These are phyloP conservation scores for Entophlyctis helioformis DNA, from an alignment of 192 early-diverging fungal species.

Conservation along the genomic window DNA sequence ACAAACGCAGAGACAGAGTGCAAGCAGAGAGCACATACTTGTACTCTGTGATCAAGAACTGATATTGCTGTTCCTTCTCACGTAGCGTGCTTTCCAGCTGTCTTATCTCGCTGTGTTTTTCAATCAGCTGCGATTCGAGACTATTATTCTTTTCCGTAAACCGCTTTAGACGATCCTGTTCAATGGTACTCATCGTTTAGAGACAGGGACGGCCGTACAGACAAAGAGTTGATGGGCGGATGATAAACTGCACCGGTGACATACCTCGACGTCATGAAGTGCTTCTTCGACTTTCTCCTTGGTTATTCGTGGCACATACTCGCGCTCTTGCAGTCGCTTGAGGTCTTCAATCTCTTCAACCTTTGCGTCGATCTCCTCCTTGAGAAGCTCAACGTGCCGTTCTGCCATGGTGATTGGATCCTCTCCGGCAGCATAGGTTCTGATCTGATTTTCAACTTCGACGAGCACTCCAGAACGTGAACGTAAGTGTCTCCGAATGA, in stretches of 20 bases:
- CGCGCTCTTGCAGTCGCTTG: conserved; percentile 11
- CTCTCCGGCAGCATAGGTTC: conserved; percentile 10
- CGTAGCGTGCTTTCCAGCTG: conserved; percentile 15
- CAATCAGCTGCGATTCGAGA: conserved; percentile 16
- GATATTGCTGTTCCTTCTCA: conserved; percentile 39
- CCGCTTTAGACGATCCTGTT: conserved; percentile 7
- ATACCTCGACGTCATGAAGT: conserved; percentile 14
- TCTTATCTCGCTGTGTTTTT: conserved; percentile 9
- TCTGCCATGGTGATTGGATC: conserved; percentile 31
- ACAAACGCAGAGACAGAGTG: neutral
- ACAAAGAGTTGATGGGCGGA: neutral
- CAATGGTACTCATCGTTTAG: conserved; percentile 2
- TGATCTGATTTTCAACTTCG: conserved; percentile 13
- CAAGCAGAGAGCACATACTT: conserved; percentile 8
- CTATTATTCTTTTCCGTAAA: conserved; percentile 10
- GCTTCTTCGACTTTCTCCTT: conserved; percentile 16
- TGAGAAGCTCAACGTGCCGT: conserved; percentile 11
- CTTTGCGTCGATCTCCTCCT: conserved; percentile 3
- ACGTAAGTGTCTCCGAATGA: neutral
- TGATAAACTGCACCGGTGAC: neutral
- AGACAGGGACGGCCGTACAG: neutral
- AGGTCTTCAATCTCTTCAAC: conserved; percentile 2
- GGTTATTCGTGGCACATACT: conserved; percentile 18
- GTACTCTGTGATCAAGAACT: conserved; percentile 36
- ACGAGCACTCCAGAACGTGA: conserved; percentile 1